Percentiles rank a stretch among this genome's conserved stretches.
These are phyloP conservation scores for Jimgerdemannia flammicorona DNA, from an alignment of 192 early-diverging fungal genomes.

Conservation along the genomic window DNA sequence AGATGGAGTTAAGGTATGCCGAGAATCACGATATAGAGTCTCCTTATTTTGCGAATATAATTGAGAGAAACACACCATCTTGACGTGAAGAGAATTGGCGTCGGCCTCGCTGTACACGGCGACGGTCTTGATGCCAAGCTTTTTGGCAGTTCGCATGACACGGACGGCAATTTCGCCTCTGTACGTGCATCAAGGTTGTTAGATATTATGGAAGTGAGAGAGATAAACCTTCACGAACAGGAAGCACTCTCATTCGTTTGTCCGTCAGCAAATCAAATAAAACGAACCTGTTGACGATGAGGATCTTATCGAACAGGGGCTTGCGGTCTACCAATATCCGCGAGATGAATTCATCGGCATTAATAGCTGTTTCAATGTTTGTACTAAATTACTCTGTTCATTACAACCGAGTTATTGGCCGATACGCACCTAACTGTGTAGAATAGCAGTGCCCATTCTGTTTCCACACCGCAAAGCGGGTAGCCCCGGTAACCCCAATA, in stretches of 20 bases:
- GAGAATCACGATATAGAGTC: neutral
- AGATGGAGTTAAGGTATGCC: neutral
- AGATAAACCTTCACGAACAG: no score
- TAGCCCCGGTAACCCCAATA: conserved; percentile 29
- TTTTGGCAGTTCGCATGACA: conserved; percentile 76
- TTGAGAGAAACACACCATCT: conserved; percentile 49
- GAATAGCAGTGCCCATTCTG: conserved; percentile 40
- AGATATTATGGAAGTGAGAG: no score
- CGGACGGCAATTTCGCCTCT: conserved; percentile 82
- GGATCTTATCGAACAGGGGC: conserved; percentile 92
- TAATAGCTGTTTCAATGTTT: neutral
- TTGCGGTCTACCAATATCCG: conserved; percentile 44
- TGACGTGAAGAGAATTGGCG: conserved; percentile 75
- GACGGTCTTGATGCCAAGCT: conserved; percentile 93
- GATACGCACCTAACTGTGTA: conserved; percentile 36
- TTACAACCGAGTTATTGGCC: neutral
- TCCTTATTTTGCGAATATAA: neutral
- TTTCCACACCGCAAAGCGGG: conserved; percentile 28
- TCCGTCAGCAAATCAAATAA: neutral
- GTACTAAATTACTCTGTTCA: conserved; percentile 2
- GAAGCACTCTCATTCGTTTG: no score
- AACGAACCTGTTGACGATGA: conserved; percentile 86
- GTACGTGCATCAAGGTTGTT: no score
- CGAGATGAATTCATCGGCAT: neutral
- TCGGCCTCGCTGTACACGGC: conserved; percentile 95